Evolutionary conservation across 2,329 filamentous ascomycete genomes (phyloP).

Genomic region (Colletotrichum neosansevieriae): DNA sequence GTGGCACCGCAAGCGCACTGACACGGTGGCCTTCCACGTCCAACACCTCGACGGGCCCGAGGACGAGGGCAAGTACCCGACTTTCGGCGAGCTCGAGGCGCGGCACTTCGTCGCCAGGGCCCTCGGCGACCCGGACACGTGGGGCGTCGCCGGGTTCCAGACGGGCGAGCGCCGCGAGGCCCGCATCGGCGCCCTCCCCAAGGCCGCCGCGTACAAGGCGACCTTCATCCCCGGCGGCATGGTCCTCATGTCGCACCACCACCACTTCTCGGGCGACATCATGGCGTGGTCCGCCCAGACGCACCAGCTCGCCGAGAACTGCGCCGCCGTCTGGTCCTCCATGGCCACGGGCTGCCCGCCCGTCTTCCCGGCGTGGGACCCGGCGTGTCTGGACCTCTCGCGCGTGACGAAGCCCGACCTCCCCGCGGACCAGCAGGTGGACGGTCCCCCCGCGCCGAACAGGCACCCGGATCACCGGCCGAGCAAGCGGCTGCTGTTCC

Average conservation of each 20-base stretch:
- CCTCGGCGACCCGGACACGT: constrained; percentile 50
- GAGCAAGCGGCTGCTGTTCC: constrained; percentile 52
- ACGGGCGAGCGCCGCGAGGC: constrained; percentile 55
- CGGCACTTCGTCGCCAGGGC: constrained; percentile 49
- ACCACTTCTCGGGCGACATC: constrained; percentile 58
- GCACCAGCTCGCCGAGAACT: constrained; percentile 58
- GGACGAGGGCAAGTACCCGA: constrained; percentile 38
- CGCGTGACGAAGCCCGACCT: constrained; percentile 47
- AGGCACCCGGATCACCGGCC: constrained; percentile 48
- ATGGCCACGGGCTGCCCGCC: background rate
- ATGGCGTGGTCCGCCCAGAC: constrained; percentile 55
- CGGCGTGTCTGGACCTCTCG: constrained; percentile 51
- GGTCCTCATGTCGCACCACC: constrained; percentile 55
- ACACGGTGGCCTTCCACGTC: constrained; percentile 50
- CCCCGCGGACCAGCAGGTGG: constrained; percentile 46
- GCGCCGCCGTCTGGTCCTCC: constrained; percentile 46
- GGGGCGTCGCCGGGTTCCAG: constrained; percentile 52
- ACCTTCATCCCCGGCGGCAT: constrained; percentile 57
- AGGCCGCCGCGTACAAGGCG: constrained; percentile 53
- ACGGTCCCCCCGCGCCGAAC: constrained; percentile 46
- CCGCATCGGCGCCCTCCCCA: constrained; percentile 49
- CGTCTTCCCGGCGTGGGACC: constrained; percentile 42
- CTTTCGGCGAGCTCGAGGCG: constrained; percentile 53
- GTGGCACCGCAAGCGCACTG: constrained; percentile 48
- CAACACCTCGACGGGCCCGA: constrained; percentile 50